phyloP scores from a whole-genome alignment of 805 yeast genomes.

The Candida coquimbonensis region DNA sequence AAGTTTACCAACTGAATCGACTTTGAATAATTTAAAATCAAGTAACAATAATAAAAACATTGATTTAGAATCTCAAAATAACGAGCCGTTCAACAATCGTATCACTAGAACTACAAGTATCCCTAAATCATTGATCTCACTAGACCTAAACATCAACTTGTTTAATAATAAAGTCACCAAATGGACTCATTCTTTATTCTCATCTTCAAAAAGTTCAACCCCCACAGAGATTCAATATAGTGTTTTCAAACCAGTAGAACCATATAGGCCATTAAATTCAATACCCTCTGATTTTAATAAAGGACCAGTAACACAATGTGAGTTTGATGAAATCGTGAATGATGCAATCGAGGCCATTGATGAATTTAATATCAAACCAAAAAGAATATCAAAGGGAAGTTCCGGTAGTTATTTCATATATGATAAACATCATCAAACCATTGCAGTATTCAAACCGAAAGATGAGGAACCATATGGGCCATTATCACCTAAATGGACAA shows the following conservation, averaged over 20 bases:
- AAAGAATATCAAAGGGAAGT: conserved; percentile 55
- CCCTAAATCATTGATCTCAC: conserved; percentile 18
- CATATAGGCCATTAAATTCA: conserved; percentile 20
- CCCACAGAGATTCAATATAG: conserved; percentile 46
- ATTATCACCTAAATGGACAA: conserved; percentile 70
- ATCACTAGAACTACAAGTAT: conserved; percentile 6
- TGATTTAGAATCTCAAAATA: conserved; percentile 1
- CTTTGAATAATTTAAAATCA: neutral
- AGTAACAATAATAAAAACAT: neutral
- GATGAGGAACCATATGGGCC: conserved; percentile 82
- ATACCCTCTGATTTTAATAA: conserved; percentile 22
- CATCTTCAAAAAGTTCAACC: conserved; percentile 11
- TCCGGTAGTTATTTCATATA: conserved; percentile 64
- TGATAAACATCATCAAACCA: conserved; percentile 28
- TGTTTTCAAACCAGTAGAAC: conserved; percentile 41
- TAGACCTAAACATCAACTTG: conserved; percentile 17
- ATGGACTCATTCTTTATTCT: conserved; percentile 26
- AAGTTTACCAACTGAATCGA: conserved; percentile 9
- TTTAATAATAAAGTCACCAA: conserved; percentile 18
- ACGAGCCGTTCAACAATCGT: neutral
- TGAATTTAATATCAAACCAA: conserved; percentile 38
- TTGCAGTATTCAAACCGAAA: conserved; percentile 69
- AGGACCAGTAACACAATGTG: conserved; percentile 22
- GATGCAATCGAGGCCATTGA: conserved; percentile 38
- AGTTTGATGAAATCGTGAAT: conserved; percentile 36